A percentile compares a stretch with the other conserved stretches of the same genome.
Evolutionary conservation across 2,329 filamentous ascomycete species (phyloP).

Genomic region (Fusarium gaditjirri): DNA sequence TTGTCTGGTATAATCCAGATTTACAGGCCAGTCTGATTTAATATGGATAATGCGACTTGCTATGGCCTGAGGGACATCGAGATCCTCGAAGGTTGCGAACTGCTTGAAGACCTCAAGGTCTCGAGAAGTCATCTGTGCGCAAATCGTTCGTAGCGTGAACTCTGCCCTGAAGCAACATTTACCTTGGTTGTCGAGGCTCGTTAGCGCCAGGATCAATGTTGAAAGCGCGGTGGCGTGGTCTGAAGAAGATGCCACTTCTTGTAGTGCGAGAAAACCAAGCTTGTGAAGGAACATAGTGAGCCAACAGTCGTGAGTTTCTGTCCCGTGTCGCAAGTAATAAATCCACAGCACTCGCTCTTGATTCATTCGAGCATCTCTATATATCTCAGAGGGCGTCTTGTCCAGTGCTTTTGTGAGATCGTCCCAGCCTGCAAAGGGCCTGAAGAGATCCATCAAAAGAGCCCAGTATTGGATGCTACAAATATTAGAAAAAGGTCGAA

Average conservation of each 20-base stretch:
- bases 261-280: not conserved
- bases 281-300: not conserved
- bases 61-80: not conserved
- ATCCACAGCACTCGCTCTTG: not conserved
- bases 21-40: not conserved
- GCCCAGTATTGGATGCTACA: not conserved
- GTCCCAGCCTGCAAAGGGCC: not conserved
- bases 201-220: not conserved
- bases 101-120: not conserved
- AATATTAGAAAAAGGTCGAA: not conserved
- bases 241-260: not conserved
- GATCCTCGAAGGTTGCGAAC: not conserved
- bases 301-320: not conserved
- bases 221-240: not conserved
- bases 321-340: not conserved
- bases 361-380: not conserved
- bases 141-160: not conserved
- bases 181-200: not conserved
- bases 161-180: not conserved
- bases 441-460: not conserved
- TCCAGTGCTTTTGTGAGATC: not conserved
- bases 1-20: not conserved
- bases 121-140: not conserved
- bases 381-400: not conserved
- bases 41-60: not conserved